Evolutionary conservation across 2,329 filamentous ascomycete genomes (phyloP).

Genomic region (Amesomyces nigricolor): DNA sequence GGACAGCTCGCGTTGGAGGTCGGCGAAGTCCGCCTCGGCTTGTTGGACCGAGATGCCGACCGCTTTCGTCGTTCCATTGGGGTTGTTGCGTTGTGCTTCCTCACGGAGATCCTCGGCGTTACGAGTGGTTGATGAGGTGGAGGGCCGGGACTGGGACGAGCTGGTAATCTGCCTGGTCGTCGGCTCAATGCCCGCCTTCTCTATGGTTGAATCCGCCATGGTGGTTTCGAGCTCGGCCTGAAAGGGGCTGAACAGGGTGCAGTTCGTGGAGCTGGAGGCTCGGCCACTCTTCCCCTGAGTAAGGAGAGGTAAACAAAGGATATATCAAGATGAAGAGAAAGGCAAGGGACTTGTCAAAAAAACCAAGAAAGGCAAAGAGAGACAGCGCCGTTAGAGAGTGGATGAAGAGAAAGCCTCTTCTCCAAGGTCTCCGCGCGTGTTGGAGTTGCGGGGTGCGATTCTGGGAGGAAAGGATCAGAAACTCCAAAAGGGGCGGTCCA

Average conservation of each 20-base stretch:
- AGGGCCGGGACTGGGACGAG: constrained; percentile 10
- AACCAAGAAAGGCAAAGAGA: background rate
- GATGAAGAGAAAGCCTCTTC: constrained; percentile 8
- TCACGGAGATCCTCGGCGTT: constrained; percentile 38
- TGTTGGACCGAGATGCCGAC: constrained; percentile 58
- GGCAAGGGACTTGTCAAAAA: background rate
- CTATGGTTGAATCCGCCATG: background rate
- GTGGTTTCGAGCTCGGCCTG: background rate
- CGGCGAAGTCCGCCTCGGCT: constrained; percentile 65
- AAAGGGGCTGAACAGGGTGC: too few species aligned
- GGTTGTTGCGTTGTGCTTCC: constrained; percentile 41
- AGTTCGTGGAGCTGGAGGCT: too few species aligned
- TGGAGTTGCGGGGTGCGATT: background rate
- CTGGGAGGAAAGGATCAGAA: background rate
- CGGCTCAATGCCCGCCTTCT: constrained; percentile 4
- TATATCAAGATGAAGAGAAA: background rate
- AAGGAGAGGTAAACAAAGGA: too few species aligned
- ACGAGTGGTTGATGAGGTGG: constrained; percentile 25
- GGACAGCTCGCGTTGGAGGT: constrained; percentile 58
- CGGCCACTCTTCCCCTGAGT: too few species aligned
- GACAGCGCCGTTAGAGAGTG: background rate
- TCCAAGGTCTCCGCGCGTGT: constrained; percentile 1
- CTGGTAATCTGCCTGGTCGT: background rate
- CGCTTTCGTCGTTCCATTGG: constrained; percentile 41
- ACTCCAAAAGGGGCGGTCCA: background rate